Evolutionary conservation across 306 rosid genomes (phyloP).

Genomic region (Benincasa hispida): DNA sequence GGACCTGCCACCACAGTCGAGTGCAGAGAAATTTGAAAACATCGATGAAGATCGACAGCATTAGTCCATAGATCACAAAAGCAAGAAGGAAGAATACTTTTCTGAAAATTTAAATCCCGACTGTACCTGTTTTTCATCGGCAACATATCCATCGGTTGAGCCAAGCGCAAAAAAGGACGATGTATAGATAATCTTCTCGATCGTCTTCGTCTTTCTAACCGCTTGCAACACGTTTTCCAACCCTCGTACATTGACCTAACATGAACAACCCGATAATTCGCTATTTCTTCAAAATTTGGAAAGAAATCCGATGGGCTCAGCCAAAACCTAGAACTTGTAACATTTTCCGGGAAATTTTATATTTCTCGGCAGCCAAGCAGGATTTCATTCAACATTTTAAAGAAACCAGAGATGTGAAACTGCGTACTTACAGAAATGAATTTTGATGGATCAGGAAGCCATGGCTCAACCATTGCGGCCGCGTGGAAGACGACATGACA

Average conservation of each 20-base stretch:
- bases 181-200: conserved; percentile 64
- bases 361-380: no score
- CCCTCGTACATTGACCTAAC: conserved; percentile 74
- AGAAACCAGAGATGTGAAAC: not conserved
- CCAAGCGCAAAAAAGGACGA: conserved; percentile 88
- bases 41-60: not conserved
- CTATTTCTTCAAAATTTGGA: not conserved
- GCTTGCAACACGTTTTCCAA: conserved; percentile 61
- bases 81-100: not conserved
- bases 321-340: not conserved
- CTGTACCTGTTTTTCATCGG: conserved; percentile 59
- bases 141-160: conserved; percentile 51
- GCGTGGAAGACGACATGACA: conserved; percentile 74
- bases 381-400: not conserved
- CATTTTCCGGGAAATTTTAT: not conserved
- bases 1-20: conserved; percentile 26
- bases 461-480: conserved; percentile 88
- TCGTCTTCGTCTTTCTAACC: conserved; percentile 46
- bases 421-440: conserved; percentile 37
- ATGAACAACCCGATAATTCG: not conserved
- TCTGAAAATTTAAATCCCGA: not conserved
- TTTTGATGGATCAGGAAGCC: conserved; percentile 88
- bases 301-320: not conserved
- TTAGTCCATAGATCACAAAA: not conserved
- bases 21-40: conserved; percentile 1